These are phyloP conservation scores for Aspergillus arachidicola DNA, from an alignment of 2,329 filamentous ascomycete genomes.

Conservation along the genomic window DNA sequence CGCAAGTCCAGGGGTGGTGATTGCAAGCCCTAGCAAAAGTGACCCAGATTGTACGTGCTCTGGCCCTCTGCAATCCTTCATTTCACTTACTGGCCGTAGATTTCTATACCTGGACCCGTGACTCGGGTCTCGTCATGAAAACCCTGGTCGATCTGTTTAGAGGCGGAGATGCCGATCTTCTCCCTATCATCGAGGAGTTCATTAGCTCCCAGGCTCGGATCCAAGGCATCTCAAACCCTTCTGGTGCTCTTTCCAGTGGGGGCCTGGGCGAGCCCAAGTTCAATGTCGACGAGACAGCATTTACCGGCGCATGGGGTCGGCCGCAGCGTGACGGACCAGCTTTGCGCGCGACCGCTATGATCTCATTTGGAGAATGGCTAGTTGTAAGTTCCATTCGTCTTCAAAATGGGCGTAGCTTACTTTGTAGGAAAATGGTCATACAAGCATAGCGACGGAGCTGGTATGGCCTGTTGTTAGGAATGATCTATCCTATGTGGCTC, in stretches of 20 bases:
- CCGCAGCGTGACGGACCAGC: constrained; percentile 81
- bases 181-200: constrained; percentile 67
- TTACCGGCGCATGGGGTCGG: constrained; percentile 69
- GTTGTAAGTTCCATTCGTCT: constrained; percentile 38
- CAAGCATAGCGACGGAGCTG: constrained; percentile 54
- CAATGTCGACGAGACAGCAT: constrained; percentile 64
- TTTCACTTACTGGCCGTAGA: constrained; percentile 51
- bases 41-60: constrained; percentile 55
- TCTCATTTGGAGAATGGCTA: constrained; percentile 73
- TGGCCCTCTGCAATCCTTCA: not conserved
- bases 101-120: constrained; percentile 78
- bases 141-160: constrained; percentile 68
- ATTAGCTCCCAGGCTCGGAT: constrained; percentile 67
- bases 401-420: not conserved
- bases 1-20: constrained; percentile 54
- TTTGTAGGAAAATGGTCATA: constrained; percentile 55
- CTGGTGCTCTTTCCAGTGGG: constrained; percentile 55
- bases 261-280: constrained; percentile 74
- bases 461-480: constrained; percentile 77
- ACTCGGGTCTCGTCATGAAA: constrained; percentile 72
- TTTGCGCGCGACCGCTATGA: constrained; percentile 72
- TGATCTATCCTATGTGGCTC: constrained; percentile 69
- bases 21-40: constrained; percentile 59
- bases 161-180: constrained; percentile 60
- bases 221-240: constrained; percentile 70